Evolutionary conservation across 306 rosid genomes (phyloP).

Genomic region (Rosa rugosa): DNA sequence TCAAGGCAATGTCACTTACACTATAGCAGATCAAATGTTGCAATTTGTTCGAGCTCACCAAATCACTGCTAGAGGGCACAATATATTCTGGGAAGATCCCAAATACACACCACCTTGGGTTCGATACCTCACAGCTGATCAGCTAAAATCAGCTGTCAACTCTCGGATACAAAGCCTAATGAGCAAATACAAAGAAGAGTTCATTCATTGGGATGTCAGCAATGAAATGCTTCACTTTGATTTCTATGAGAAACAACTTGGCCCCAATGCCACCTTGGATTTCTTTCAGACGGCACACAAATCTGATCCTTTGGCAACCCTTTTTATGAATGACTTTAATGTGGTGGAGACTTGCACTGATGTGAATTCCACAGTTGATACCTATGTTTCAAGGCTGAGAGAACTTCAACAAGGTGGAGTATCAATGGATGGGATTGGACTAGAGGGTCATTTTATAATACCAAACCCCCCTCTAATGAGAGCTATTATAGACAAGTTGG

Average conservation of each 20-base stretch:
- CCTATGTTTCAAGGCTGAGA: conserved; percentile 49
- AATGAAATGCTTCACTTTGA: conserved; percentile 96
- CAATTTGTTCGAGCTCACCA: conserved; percentile 63
- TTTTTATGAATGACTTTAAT: conserved; percentile 87
- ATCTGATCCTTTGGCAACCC: conserved; percentile 73
- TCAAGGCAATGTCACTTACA: conserved; percentile 63
- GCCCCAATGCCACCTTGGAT: conserved; percentile 60
- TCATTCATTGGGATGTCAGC: conserved; percentile 93
- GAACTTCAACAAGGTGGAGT: conserved; percentile 56
- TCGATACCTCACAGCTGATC: conserved; percentile 49
- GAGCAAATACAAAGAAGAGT: conserved; percentile 70
- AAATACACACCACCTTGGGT: conserved; percentile 73
- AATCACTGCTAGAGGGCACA: conserved; percentile 81
- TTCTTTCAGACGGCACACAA: conserved; percentile 68
- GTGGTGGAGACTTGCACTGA: conserved; percentile 88
- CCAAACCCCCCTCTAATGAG: conserved; percentile 83
- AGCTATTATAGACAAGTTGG: conserved; percentile 80
- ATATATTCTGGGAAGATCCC: conserved; percentile 96
- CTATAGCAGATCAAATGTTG: conserved; percentile 67
- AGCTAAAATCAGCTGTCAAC: conserved; percentile 56
- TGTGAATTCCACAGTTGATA: conserved; percentile 71
- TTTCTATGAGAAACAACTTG: conserved; percentile 79
- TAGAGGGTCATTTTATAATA: conserved; percentile 71
- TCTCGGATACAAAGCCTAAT: conserved; percentile 61
- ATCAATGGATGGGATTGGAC: conserved; percentile 85